phyloP scores from a whole-genome alignment of 1,284 basidiomycete genomes.

The Agroathelia rolfsii region DNA sequence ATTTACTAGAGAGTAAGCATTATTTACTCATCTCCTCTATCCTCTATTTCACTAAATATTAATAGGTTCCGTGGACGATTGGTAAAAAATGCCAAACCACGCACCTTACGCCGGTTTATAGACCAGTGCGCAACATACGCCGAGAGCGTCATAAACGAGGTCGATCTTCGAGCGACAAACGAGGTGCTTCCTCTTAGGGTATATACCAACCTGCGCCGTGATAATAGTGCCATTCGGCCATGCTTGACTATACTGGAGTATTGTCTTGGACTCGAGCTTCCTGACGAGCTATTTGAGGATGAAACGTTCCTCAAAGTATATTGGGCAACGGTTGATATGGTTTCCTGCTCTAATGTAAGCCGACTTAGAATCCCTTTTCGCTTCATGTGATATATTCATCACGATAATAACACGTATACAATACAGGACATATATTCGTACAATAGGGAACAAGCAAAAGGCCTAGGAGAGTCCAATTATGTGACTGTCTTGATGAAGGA shows the following conservation, averaged over 20 bases:
- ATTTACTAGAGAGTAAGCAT: constrained; percentile 55
- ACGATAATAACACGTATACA: constrained; percentile 2
- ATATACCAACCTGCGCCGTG: constrained; percentile 47
- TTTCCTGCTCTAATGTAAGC: constrained; percentile 61
- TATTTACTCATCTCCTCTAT: too few relatives aligned
- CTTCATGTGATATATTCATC: constrained; percentile 6
- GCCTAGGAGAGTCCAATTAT: constrained; percentile 54
- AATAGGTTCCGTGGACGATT: constrained; percentile 45
- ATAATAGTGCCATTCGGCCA: constrained; percentile 57
- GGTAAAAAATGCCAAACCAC: constrained; percentile 31
- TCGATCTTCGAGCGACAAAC: constrained; percentile 46
- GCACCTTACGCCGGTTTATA: constrained; percentile 38
- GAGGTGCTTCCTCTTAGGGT: constrained; percentile 41
- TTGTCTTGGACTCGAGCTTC: constrained; percentile 48
- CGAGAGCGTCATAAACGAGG: constrained; percentile 45
- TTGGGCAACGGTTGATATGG: constrained; percentile 52
- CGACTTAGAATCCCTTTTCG: constrained; percentile 4
- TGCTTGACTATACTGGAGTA: constrained; percentile 59
- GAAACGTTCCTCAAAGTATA: constrained; percentile 43
- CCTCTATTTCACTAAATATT: too few relatives aligned
- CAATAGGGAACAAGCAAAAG: constrained; percentile 63
- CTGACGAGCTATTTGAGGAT: constrained; percentile 49
- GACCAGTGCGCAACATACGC: constrained; percentile 48
- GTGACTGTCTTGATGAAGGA: constrained; percentile 58
- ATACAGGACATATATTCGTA: constrained; percentile 61